A percentile compares a stretch with the other conserved stretches of the same genome.
These are phyloP conservation scores for Chlamydomonas schloesseri DNA, from an alignment of 139 green algal genomes.

Conservation along the genomic window DNA sequence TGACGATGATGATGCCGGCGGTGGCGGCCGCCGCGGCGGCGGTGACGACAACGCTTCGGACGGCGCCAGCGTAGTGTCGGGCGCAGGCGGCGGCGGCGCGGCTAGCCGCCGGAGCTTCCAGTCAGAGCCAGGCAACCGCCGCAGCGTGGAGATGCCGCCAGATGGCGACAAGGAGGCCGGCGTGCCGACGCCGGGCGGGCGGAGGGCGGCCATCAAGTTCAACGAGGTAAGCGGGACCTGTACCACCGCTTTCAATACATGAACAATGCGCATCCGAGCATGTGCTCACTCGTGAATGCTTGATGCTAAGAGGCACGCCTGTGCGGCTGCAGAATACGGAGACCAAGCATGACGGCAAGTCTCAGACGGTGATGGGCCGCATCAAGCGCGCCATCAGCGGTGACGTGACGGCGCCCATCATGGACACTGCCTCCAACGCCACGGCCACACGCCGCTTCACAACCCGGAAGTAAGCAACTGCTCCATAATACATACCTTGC, in stretches of 20 bases:
- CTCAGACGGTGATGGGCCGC: not conserved
- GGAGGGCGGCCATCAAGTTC: constrained; percentile 11
- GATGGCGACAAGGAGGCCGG: too few relatives aligned
- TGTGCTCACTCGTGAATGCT: too few relatives aligned
- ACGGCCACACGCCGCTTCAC: constrained; percentile 6
- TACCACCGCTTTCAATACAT: too few relatives aligned
- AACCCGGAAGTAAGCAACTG: constrained; percentile 13
- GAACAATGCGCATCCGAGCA: too few relatives aligned
- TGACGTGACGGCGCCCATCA: not conserved
- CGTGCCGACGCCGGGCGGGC: too few relatives aligned
- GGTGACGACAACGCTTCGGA: not conserved
- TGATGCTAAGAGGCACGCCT: too few relatives aligned
- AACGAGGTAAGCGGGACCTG: constrained; percentile 40
- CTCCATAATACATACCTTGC: too few relatives aligned
- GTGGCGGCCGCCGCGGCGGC: not conserved
- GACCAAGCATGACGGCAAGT: not conserved
- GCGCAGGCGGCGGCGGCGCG: not conserved
- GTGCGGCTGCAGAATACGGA: not conserved
- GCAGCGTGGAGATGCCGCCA: too few relatives aligned
- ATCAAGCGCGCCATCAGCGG: constrained; percentile 40
- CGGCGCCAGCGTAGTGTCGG: constrained; percentile 11
- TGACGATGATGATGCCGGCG: not conserved
- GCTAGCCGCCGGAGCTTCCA: not conserved
- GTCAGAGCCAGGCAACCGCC: too few relatives aligned
- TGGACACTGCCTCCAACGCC: not conserved